Evolutionary conservation across 805 yeast genomes (phyloP), one percentile per base, ranked within the genome.

Genomic region (Barnettozyma wickerhamii): DNA sequence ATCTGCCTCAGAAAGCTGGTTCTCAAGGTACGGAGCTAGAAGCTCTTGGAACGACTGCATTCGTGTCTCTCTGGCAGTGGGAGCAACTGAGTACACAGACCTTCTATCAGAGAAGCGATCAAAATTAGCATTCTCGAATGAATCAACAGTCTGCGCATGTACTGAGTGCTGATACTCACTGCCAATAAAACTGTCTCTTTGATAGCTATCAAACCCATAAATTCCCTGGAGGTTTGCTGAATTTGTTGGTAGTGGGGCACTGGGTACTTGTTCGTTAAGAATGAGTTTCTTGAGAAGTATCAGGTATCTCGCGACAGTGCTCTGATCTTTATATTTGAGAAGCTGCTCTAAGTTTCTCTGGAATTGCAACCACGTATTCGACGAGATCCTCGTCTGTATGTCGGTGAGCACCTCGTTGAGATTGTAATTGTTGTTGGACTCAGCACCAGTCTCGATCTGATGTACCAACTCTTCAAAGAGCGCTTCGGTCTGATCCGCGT

Each of bases 91-190:
- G 19, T 60, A 46, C 4, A 57, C 45, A 1, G 72, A 66, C 45
- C 67, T 56, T 40, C 64, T 56, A 35, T 65, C 71, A 2, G 70
- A 64, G 7, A 59, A 46, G 38, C 58, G 56, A 41, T 67, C 71
- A 30, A 60, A 48, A 28, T 53, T 49, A 6, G 47, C 45, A 33
- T 65, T 61, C 40, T 67, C 72, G 48, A 60, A 66, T 0, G 72
- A 66, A 36, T 64, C 69, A 5, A 64, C 62, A n/a, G 62, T 61
- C 5, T 42, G 53, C 10, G 33, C 44, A n/a, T 33, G 30, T 7
- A 36, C n/a, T 6, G 44, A 37, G 7, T 33, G 44, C 20, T 36
- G 44, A 18, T 41, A 41, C 12, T 41, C 44, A 29, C 35, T 40
- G 12, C 43, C 52, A 19, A 38, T 47, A 33, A 27, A 33, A 18